Conservation (phyloP, 1,284 basidiomycete genomes). For the Boletus semigastroideus region DNA sequence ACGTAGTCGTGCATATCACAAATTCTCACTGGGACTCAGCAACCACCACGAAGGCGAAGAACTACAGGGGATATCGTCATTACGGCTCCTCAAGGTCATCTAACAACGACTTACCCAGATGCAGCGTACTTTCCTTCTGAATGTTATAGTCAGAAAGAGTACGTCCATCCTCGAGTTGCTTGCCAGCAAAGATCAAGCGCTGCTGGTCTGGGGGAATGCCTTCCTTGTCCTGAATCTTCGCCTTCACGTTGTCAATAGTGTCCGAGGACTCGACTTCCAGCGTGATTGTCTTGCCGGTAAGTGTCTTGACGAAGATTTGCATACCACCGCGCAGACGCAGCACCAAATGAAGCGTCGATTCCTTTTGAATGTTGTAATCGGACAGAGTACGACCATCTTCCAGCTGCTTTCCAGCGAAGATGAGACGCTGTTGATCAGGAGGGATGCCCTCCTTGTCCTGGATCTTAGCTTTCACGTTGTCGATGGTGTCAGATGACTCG, state of each 20-base stretch:
- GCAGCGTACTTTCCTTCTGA: slow-evolving; percentile 71
- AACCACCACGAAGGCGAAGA: slow-evolving; percentile 75
- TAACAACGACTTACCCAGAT: slow-evolving; percentile 45
- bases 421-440: slow-evolving; percentile 82
- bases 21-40: too few relatives aligned
- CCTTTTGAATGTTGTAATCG: slow-evolving; percentile 79
- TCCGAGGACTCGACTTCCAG: slow-evolving; percentile 76
- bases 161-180: slow-evolving; percentile 69
- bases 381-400: slow-evolving; percentile 77
- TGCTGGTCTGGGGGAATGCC: slow-evolving; percentile 74
- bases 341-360: slow-evolving; percentile 60
- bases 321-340: slow-evolving; percentile 54
- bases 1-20: too few relatives aligned
- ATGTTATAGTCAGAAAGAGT: slow-evolving; percentile 69
- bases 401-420: slow-evolving; percentile 82
- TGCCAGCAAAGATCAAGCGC: slow-evolving; percentile 75
- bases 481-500: slow-evolving; percentile 87
- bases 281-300: slow-evolving; percentile 81
- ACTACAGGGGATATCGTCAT: slow-evolving; percentile 43
- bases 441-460: slow-evolving; percentile 85
- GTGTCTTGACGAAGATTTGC: slow-evolving; percentile 70
- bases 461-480: slow-evolving; percentile 86
- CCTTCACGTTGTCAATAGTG: slow-evolving; percentile 74
- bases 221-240: slow-evolving; percentile 78
- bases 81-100: slow-evolving; percentile 30